These are phyloP conservation scores for Blepharisma stoltei DNA, from an alignment of 73 alveolate genomes.

Conservation along the genomic window DNA sequence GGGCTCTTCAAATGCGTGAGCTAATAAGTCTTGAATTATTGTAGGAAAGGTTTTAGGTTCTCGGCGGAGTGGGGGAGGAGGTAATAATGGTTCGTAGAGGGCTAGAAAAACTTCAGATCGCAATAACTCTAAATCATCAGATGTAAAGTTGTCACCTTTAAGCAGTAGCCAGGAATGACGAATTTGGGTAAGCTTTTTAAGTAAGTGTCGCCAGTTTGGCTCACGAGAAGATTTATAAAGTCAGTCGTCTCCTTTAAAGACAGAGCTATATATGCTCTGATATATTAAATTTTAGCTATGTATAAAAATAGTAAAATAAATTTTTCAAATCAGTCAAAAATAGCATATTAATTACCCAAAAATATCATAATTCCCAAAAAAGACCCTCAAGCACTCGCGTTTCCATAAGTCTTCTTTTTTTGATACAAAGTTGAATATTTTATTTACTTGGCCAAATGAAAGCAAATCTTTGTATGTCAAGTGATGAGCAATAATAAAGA, in stretches of 20 bases:
- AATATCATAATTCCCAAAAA: not conserved
- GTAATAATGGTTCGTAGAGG: not conserved
- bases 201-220: not conserved
- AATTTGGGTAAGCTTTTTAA: not conserved
- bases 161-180: not conserved
- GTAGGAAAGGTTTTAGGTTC: conserved; percentile 17
- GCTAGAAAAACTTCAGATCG: not conserved
- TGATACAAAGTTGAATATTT: not conserved
- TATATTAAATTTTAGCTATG: too few species aligned
- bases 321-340: too few species aligned
- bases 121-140: not conserved
- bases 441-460: not conserved
- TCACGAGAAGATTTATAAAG: too few species aligned
- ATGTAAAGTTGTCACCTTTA: not conserved
- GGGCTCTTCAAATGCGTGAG: not conserved
- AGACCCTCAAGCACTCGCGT: not conserved
- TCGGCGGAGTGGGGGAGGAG: conserved; percentile 16
- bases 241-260: not conserved
- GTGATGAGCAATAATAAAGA: not conserved
- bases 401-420: not conserved
- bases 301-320: too few species aligned
- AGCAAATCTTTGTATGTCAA: not conserved
- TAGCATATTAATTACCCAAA: conserved; percentile 19
- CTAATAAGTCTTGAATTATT: conserved; percentile 4
- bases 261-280: not conserved